Conservation (phyloP, 2,329 filamentous ascomycete species). For the Leptosphaerulina australis region DNA sequence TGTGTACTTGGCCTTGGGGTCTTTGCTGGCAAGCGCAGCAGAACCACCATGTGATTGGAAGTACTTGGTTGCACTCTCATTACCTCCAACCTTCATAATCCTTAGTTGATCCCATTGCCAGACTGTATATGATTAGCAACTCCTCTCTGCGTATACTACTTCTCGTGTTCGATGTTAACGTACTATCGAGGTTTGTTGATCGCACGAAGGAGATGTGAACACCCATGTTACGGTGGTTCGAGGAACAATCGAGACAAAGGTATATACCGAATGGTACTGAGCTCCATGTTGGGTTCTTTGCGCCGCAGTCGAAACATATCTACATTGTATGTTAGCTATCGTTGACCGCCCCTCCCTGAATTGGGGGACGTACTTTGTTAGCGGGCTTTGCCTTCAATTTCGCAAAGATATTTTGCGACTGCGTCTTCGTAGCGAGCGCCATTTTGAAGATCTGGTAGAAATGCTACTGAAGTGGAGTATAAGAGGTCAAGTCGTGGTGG, state of each 20-base stretch:
- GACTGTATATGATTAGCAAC: constrained; percentile 48
- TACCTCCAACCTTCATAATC: constrained; percentile 97
- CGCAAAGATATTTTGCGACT: constrained; percentile 97
- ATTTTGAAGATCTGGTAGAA: constrained; percentile 48
- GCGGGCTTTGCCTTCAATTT: constrained; percentile 93
- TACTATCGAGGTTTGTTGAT: constrained; percentile 98
- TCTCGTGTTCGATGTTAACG: constrained; percentile 43
- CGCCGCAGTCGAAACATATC: constrained; percentile 98
- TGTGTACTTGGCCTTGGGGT: constrained; percentile 95
- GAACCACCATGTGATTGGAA: constrained; percentile 96
- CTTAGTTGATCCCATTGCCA: constrained; percentile 99
- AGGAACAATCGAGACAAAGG: constrained; percentile 95
- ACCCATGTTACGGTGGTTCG: constrained; percentile 95
- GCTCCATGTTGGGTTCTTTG: constrained; percentile 98
- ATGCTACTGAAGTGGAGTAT: constrained; percentile 27
- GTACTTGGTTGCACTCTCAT: constrained; percentile 97
- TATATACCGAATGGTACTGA: constrained; percentile 98
- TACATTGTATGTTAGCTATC: constrained; percentile 50
- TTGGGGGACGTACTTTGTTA: constrained; percentile 75
- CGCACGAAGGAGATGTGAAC: constrained; percentile 99
- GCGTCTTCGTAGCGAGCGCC: constrained; percentile 80
- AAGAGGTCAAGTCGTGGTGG: constrained; percentile 38
- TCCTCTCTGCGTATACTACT: constrained; percentile 56
- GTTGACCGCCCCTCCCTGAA: constrained; percentile 25
- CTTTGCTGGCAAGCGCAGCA: constrained; percentile 92